These are phyloP conservation scores for Apiospora koreana DNA, from an alignment of 2,329 filamentous ascomycete genomes.

Conservation along the genomic window DNA sequence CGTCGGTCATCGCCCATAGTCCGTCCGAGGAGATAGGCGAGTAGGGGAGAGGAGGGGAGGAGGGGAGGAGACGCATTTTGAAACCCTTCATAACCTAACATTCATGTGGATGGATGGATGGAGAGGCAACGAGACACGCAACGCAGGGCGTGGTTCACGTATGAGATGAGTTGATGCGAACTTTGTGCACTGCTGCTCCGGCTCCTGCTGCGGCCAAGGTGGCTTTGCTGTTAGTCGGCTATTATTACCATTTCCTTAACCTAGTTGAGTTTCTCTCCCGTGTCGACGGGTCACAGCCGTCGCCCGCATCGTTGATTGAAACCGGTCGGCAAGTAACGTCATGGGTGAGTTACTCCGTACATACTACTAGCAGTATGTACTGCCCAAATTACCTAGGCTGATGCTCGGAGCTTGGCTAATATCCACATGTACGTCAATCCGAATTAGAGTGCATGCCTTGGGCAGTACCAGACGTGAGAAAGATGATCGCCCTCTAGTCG, in stretches of 20 bases:
- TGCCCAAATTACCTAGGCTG: not conserved
- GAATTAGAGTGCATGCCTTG: not conserved
- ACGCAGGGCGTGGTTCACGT: not conserved
- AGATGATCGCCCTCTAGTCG: not conserved
- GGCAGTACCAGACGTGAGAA: not conserved
- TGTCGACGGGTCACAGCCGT: not conserved
- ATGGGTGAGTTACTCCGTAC: not conserved
- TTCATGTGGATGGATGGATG: not conserved
- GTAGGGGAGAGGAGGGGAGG: too few species aligned
- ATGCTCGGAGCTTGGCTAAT: not conserved
- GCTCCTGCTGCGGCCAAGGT: not conserved
- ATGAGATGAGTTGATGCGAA: not conserved
- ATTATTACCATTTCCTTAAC: not conserved
- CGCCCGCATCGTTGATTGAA: not conserved
- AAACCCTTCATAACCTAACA: not conserved
- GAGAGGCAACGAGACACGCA: not conserved
- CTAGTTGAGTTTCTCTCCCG: not conserved
- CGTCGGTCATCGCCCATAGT: not conserved
- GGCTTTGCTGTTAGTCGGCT: not conserved
- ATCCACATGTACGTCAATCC: not conserved
- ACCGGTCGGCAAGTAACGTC: not conserved
- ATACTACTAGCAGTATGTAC: too few species aligned
- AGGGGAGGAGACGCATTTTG: not conserved
- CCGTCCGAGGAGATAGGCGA: not conserved
- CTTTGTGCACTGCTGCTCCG: not conserved